These are phyloP conservation scores for Erodium maritimum DNA, from an alignment of 345 rosid species.

Conservation along the genomic window DNA sequence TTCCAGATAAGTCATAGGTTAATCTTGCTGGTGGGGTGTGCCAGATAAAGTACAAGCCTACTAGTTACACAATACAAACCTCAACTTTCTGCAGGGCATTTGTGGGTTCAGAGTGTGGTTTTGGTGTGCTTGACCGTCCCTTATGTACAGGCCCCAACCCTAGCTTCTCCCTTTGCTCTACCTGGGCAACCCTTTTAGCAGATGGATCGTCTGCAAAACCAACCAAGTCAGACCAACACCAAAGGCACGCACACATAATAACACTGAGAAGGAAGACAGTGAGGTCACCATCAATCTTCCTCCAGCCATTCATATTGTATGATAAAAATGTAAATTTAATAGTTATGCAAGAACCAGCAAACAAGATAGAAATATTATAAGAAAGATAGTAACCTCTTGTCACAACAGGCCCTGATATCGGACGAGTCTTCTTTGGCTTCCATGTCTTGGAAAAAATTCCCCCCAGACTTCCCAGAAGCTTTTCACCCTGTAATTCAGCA, in stretches of 20 bases:
- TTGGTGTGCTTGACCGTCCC: slow-evolving; percentile 28
- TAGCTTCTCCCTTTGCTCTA: slow-evolving; percentile 76
- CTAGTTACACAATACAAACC: slow-evolving; percentile 29
- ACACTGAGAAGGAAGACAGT: not conserved
- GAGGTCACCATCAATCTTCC: too few relatives aligned
- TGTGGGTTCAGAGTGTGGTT: slow-evolving; percentile 42
- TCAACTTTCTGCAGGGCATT: slow-evolving; percentile 67
- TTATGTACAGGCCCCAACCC: slow-evolving; percentile 51
- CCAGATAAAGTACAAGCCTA: not conserved
- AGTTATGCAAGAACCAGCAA: not conserved
- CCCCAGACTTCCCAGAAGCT: slow-evolving; percentile 91
- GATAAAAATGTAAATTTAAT: too few relatives aligned
- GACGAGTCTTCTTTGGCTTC: slow-evolving; percentile 89
- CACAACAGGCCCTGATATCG: slow-evolving; percentile 52
- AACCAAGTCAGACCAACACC: slow-evolving; percentile 4
- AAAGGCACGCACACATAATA: not conserved
- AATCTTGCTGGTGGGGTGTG: slow-evolving; percentile 1
- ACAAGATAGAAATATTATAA: not conserved
- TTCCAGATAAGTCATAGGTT: slow-evolving; percentile 5
- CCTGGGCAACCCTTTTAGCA: slow-evolving; percentile 41
- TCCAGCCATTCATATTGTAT: too few relatives aligned
- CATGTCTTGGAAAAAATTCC: slow-evolving; percentile 89
- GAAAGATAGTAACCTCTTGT: slow-evolving; percentile 35
- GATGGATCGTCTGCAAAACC: slow-evolving; percentile 45
- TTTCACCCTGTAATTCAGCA: slow-evolving; percentile 72